A percentile compares a stretch with the other conserved stretches of the same genome.
phyloP scores from a whole-genome alignment of 495 filamentous ascomycete species.

The Aspergillus nidulans region DNA sequence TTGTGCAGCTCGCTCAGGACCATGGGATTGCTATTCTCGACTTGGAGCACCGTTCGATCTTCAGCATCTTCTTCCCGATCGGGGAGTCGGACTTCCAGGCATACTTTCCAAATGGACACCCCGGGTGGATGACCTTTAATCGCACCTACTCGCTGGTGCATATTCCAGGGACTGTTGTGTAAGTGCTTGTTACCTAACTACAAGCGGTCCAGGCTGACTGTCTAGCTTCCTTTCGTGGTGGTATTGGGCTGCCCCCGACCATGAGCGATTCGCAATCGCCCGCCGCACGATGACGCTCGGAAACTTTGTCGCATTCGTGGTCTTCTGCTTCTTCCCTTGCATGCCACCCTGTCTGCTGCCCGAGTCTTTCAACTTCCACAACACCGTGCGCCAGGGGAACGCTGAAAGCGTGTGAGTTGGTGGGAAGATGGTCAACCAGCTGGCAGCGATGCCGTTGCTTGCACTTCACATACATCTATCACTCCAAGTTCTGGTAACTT shows the following conservation, averaged over 20 bases:
- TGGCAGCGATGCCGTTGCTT: conserved; percentile 56
- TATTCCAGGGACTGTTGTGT: conserved; percentile 64
- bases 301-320: conserved; percentile 57
- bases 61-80: conserved; percentile 53
- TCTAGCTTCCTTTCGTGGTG: conserved; percentile 62
- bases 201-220: background rate
- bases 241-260: conserved; percentile 55
- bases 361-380: conserved; percentile 55
- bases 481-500: conserved; percentile 39
- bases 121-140: conserved; percentile 54
- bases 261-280: conserved; percentile 51
- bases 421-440: conserved; percentile 52
- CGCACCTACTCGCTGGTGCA: conserved; percentile 61
- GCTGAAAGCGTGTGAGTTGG: conserved; percentile 58
- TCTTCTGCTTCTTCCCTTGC: conserved; percentile 59
- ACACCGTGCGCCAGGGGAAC: conserved; percentile 59
- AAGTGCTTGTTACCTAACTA: conserved; percentile 20
- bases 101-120: conserved; percentile 57
- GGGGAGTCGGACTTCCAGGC: conserved; percentile 52
- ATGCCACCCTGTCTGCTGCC: conserved; percentile 63
- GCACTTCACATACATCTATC: conserved; percentile 59
- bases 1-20: conserved; percentile 62
- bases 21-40: conserved; percentile 61
- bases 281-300: conserved; percentile 61
- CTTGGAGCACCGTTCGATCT: conserved; percentile 51